Evolutionary conservation across 495 filamentous ascomycete species (phyloP).

Genomic region (Penicillium diatomitis): DNA sequence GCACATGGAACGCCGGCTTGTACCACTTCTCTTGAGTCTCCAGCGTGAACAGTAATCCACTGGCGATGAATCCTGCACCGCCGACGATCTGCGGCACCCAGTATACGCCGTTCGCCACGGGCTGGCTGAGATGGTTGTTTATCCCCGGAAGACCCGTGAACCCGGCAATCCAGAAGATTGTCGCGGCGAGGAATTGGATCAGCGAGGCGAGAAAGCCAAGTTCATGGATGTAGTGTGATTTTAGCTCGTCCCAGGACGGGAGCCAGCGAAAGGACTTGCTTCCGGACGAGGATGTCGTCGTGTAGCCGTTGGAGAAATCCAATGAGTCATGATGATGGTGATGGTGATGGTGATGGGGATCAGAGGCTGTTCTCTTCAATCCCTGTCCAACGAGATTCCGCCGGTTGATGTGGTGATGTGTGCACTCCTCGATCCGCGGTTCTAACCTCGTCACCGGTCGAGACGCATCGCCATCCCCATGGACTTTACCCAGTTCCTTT

Average conservation of each 20-base stretch:
- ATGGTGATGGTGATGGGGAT: neutral
- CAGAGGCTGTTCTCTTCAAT: neutral
- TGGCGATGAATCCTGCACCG: constrained; percentile 54
- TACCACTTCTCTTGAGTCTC: constrained; percentile 65
- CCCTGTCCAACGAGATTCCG: constrained; percentile 31
- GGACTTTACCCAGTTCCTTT: constrained; percentile 29
- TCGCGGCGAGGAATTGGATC: constrained; percentile 51
- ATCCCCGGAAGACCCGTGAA: constrained; percentile 57
- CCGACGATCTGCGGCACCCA: constrained; percentile 65
- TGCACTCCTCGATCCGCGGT: constrained; percentile 27
- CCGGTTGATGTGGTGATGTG: constrained; percentile 50
- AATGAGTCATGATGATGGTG: neutral
- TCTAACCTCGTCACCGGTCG: constrained; percentile 11
- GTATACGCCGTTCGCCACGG: constrained; percentile 47
- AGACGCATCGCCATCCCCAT: constrained; percentile 1
- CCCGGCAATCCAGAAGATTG: constrained; percentile 57
- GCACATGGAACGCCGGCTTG: constrained; percentile 42
- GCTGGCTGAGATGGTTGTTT: constrained; percentile 33
- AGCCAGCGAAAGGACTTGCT: constrained; percentile 48
- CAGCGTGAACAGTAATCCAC: constrained; percentile 51
- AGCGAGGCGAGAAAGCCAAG: constrained; percentile 60
- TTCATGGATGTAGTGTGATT: constrained; percentile 55
- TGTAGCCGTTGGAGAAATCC: constrained; percentile 2
- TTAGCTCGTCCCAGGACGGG: constrained; percentile 47
- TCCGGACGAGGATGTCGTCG: constrained; percentile 6